Evolutionary conservation across 2,329 filamentous ascomycete species (phyloP).

Genomic region (Epichloe bromicola): DNA sequence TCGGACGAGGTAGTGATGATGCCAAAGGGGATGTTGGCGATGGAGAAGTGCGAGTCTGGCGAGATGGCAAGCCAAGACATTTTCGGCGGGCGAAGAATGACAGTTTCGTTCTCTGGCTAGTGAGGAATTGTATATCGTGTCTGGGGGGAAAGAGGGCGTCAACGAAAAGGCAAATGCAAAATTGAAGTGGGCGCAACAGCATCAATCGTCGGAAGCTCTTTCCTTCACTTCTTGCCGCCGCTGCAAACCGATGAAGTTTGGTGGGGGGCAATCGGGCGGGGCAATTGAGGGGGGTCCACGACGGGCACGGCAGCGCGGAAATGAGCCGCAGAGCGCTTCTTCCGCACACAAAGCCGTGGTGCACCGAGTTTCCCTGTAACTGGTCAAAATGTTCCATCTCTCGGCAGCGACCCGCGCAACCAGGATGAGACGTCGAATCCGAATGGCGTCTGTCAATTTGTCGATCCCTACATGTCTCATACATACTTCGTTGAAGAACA

Average conservation of each 20-base stretch:
- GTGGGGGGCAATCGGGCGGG: not conserved
- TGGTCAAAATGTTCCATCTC: too few relatives aligned
- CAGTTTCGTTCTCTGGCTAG: too few relatives aligned
- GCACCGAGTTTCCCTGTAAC: too few relatives aligned
- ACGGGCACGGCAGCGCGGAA: not conserved
- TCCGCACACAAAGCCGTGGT: not conserved
- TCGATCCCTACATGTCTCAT: too few relatives aligned
- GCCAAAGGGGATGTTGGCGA: constrained; percentile 74
- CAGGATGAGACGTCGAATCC: too few relatives aligned
- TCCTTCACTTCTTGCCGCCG: not conserved
- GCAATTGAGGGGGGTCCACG: not conserved
- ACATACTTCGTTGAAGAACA: too few relatives aligned
- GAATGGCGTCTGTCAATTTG: too few relatives aligned
- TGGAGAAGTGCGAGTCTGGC: constrained; percentile 40
- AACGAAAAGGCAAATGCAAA: too few relatives aligned
- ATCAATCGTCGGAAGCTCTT: not conserved
- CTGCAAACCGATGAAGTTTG: not conserved
- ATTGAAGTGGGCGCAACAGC: not conserved
- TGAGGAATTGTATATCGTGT: too few relatives aligned
- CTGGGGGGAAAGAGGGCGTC: too few relatives aligned
- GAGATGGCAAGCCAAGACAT: constrained; percentile 16
- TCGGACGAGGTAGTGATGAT: constrained; percentile 55
- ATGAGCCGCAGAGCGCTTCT: not conserved
- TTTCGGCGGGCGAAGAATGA: not conserved
- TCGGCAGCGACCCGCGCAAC: too few relatives aligned